Conservation (phyloP, 2,329 filamentous ascomycete genomes). For the Nothophoma quercina region DNA sequence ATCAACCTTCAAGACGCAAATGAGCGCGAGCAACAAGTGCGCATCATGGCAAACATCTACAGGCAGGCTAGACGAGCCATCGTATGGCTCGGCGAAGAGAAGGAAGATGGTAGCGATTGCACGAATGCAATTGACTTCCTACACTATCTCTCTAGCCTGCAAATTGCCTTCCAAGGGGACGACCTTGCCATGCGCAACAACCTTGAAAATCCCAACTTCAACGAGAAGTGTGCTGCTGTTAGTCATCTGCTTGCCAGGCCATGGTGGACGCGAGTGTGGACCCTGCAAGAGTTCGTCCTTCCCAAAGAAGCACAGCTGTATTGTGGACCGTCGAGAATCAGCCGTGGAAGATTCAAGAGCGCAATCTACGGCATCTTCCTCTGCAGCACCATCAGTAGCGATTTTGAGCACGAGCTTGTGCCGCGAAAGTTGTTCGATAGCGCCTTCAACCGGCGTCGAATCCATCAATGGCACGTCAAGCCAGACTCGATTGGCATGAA, state of each 20-base stretch:
- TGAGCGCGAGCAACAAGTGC: constrained; percentile 40
- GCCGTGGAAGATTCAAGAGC: constrained; percentile 35
- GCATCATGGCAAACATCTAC: constrained; percentile 45
- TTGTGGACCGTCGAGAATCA: constrained; percentile 33
- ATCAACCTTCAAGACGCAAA: constrained; percentile 37
- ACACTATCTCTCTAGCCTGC: constrained; percentile 28
- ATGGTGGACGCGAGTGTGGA: constrained; percentile 41
- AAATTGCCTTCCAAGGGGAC: constrained; percentile 27
- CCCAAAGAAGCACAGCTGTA: constrained; percentile 37
- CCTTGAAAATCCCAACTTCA: constrained; percentile 27
- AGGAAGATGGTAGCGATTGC: constrained; percentile 50
- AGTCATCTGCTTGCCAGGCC: constrained; percentile 33
- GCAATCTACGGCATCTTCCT: constrained; percentile 43
- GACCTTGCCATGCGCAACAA: constrained; percentile 26
- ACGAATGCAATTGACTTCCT: constrained; percentile 36
- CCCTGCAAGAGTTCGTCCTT: constrained; percentile 42
- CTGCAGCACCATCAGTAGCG: constrained; percentile 29
- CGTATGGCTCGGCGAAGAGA: constrained; percentile 49
- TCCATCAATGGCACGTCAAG: constrained; percentile 37
- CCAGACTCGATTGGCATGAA: constrained; percentile 26
- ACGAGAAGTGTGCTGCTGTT: constrained; percentile 29
- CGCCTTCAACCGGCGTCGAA: constrained; percentile 39
- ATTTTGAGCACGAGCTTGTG: constrained; percentile 35
- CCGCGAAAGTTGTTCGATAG: constrained; percentile 36
- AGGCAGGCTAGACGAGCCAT: constrained; percentile 28